Percentiles rank a stretch among this genome's conserved stretches.
phyloP scores from a whole-genome alignment of 768 basidiomycete species.

The Serendipita sp. region DNA sequence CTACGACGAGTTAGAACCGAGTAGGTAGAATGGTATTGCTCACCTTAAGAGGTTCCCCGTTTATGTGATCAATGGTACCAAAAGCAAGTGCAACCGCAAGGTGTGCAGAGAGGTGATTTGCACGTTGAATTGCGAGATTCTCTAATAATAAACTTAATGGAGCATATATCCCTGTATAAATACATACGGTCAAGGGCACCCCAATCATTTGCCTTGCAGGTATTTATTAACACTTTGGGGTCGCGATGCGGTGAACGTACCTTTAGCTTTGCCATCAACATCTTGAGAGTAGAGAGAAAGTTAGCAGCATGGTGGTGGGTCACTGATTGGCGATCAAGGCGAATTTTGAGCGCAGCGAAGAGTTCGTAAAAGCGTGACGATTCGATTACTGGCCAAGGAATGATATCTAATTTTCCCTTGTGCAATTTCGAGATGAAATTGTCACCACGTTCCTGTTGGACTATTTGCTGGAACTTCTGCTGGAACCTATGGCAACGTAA shows the following conservation, averaged over 20 bases:
- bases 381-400: constrained; percentile 55
- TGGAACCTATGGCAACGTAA: constrained; percentile 26
- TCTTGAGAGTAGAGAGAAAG: constrained; percentile 42
- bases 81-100: constrained; percentile 33
- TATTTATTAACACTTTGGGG: neutral
- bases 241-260: constrained; percentile 17
- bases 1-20: constrained; percentile 16
- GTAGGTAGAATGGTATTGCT: neutral
- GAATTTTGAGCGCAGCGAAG: constrained; percentile 31
- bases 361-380: constrained; percentile 42
- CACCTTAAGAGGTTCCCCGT: constrained; percentile 36
- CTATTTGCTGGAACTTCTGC: constrained; percentile 44
- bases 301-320: constrained; percentile 37
- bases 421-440: constrained; percentile 51
- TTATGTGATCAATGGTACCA: constrained; percentile 30
- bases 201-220: constrained; percentile 43
- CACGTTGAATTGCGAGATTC: constrained; percentile 17
- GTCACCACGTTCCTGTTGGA: constrained; percentile 39
- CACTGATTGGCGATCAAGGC: constrained; percentile 30
- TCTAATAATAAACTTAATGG: constrained; percentile 24
- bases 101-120: constrained; percentile 23
- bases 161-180: neutral
- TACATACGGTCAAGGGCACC: constrained; percentile 42
- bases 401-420: constrained; percentile 35
- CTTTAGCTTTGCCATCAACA: constrained; percentile 52